Evolutionary conservation across 768 basidiomycete genomes (phyloP), one percentile per base, ranked within the genome.

Genomic region (Boletus reticuloceps): DNA sequence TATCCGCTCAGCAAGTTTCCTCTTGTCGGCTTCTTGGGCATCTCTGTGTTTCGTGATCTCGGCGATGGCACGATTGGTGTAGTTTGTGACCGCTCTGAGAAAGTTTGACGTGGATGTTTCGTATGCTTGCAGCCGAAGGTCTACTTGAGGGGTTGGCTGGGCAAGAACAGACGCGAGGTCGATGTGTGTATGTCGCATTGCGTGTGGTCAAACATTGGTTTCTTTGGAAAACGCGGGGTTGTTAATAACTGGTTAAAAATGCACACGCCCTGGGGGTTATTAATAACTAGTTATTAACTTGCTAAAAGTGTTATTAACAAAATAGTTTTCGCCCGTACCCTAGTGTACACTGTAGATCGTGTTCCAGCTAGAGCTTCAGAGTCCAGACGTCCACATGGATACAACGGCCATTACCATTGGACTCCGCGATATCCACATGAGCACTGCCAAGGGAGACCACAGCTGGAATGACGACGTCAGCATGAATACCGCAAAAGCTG

Each of bases 71-170:
- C 82, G 81, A 56, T 84, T 79, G 55, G 89, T 88, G 75, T 91
- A 94, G 58, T 76, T 80, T 9, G 82, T 74, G 55, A 92, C 82
- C 0, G 88, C 86, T 50, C 83, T 83, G 62, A 89, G 76, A 66
- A 92, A 92, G 60, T 84, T 86, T 10, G 79, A 78, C 2, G 86
- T 87, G 0, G 87, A 85, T 16, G 74, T 74, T 25, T 91, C 86
- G 65, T 83, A 89, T 2, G 77, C 75, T 14, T 82, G 72, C 1
- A 87, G 71, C 19, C 78, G 71, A 14, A 91, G 78, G 63, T 91
- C 88, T 25, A 91, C 82, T 6, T 77, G 74, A 0, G 89, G 86
- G 27, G 75, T 78, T 8, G 72, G 74, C 59, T 83, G 71, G 50
- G 80, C 68, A 29, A 90, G 79, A 29, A 86, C 63, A 8, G 81